Percentiles rank a stretch among this genome's conserved stretches.
These are phyloP conservation scores for Ogataea neopini DNA, from an alignment of 805 yeast species.

Conservation along the genomic window DNA sequence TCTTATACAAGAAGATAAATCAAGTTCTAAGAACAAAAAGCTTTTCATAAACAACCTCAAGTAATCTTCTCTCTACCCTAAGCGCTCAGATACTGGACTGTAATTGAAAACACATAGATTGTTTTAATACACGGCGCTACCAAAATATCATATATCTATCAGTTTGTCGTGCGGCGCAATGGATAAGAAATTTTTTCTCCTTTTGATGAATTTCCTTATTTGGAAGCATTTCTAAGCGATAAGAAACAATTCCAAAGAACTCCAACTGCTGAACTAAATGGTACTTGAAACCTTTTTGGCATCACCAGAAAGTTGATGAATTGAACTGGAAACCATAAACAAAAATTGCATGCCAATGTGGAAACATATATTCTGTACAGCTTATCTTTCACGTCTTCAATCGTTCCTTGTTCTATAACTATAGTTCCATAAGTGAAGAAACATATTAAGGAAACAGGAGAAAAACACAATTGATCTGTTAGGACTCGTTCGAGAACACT, in stretches of 20 bases:
- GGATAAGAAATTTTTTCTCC: not conserved
- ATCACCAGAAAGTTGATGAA: constrained; percentile 69
- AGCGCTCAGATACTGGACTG: constrained; percentile 3
- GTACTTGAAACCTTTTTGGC: constrained; percentile 79
- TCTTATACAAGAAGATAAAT: not conserved
- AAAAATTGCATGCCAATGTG: constrained; percentile 65
- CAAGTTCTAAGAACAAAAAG: not conserved
- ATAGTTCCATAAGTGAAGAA: constrained; percentile 85
- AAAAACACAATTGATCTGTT: constrained; percentile 86
- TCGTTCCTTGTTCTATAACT: constrained; percentile 73
- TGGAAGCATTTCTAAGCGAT: constrained; percentile 69
- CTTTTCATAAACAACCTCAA: not conserved
- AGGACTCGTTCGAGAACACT: constrained; percentile 84
- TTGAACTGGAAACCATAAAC: constrained; percentile 84
- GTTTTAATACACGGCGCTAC: constrained; percentile 4
- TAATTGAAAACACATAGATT: not conserved
- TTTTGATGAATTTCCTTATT: constrained; percentile 3
- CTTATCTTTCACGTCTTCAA: constrained; percentile 62
- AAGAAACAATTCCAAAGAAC: constrained; percentile 94
- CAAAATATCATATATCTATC: not conserved
- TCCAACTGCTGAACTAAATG: constrained; percentile 83
- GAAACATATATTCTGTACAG: constrained; percentile 64
- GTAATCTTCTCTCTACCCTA: not conserved
- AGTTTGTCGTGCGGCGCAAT: constrained; percentile 13
- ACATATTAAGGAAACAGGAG: constrained; percentile 78